phyloP scores from a whole-genome alignment of 1,139 yeast species.

The Yarrowia galli region DNA sequence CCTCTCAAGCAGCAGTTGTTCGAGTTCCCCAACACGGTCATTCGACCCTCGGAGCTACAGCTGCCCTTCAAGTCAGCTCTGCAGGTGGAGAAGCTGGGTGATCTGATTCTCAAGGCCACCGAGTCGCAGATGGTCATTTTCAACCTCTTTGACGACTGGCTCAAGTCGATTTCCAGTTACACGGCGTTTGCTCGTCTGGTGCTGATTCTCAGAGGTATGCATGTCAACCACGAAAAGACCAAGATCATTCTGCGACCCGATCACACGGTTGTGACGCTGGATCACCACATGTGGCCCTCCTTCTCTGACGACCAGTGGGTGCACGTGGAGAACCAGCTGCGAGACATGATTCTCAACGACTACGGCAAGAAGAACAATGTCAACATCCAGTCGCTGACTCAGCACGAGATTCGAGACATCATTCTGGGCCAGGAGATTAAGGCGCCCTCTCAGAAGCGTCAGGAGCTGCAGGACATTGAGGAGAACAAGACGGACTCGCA shows the following conservation, averaged over 20 bases:
- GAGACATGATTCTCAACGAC: slow-evolving; percentile 86
- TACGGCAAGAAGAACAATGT: slow-evolving; percentile 87
- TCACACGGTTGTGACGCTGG: slow-evolving; percentile 68
- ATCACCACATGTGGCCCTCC: slow-evolving; percentile 93
- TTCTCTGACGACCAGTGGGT: slow-evolving; percentile 91
- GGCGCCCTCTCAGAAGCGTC: slow-evolving; percentile 86
- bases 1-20: slow-evolving; percentile 97
- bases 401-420: slow-evolving; percentile 90
- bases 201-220: slow-evolving; percentile 78
- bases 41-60: slow-evolving; percentile 87
- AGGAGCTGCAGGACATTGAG: slow-evolving; percentile 81
- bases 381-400: slow-evolving; percentile 85
- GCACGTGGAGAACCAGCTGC: slow-evolving; percentile 80
- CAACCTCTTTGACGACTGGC: slow-evolving; percentile 95
- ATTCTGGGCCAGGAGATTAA: slow-evolving; percentile 92
- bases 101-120: slow-evolving; percentile 81
- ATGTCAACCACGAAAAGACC: slow-evolving; percentile 78
- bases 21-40: slow-evolving; percentile 91
- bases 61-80: slow-evolving; percentile 90
- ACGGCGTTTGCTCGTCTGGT: slow-evolving; percentile 93
- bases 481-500: slow-evolving; percentile 58
- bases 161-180: slow-evolving; percentile 70
- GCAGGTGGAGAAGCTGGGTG: slow-evolving; percentile 80
- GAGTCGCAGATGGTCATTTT: slow-evolving; percentile 94
- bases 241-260: slow-evolving; percentile 81